phyloP scores from a whole-genome alignment of 495 filamentous ascomycete genomes.

The Talaromyces ruber region DNA sequence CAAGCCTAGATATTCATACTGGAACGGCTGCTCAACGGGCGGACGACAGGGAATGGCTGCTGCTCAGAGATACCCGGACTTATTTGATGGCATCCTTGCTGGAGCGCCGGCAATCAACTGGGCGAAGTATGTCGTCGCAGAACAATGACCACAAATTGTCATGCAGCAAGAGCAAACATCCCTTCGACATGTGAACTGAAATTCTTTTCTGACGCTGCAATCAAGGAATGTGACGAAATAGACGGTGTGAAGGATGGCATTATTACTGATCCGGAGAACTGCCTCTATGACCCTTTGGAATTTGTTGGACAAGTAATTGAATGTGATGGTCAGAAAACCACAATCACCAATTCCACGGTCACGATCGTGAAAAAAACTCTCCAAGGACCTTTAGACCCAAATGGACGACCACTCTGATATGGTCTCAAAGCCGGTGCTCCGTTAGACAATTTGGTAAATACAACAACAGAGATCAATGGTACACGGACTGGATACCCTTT shows the following conservation, averaged over 20 bases:
- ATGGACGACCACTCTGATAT: conserved; percentile 10
- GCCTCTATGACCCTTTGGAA: conserved; percentile 35
- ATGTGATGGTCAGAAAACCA: conserved; percentile 25
- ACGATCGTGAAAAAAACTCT: conserved; percentile 19
- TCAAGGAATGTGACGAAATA: conserved; percentile 33
- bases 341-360: conserved; percentile 19
- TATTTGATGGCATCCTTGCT: conserved; percentile 54
- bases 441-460: background rate
- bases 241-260: conserved; percentile 54
- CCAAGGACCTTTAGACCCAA: conserved; percentile 12
- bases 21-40: conserved; percentile 37
- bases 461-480: background rate
- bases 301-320: conserved; percentile 38
- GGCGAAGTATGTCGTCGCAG: conserved; percentile 22
- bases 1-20: conserved; percentile 27
- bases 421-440: conserved; percentile 9
- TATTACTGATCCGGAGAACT: conserved; percentile 43
- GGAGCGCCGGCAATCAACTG: conserved; percentile 36
- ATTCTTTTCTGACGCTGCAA: conserved; percentile 29
- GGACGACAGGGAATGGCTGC: conserved; percentile 37
- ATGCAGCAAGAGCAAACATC: conserved; percentile 26
- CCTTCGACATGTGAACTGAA: conserved; percentile 36
- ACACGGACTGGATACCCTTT: background rate
- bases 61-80: conserved; percentile 32
- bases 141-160: conserved; percentile 12